Base-by-base conservation (phyloP, 768 basidiomycete genomes). In the Paxillus involutus region DNA sequence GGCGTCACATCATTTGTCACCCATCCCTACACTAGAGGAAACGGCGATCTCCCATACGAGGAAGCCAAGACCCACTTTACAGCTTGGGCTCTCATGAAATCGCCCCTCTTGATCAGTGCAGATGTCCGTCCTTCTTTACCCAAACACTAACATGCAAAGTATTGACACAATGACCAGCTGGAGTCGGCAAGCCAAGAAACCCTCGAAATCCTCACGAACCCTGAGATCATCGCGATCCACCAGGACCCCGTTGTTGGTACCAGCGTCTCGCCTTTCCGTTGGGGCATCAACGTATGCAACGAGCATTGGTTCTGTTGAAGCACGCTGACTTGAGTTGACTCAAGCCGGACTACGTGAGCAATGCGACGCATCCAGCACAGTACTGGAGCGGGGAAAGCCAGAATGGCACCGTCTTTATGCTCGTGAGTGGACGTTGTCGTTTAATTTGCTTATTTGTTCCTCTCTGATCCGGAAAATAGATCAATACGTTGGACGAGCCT, bases 41-140 rank as follows among this genome's bases (percentile, higher is more conserved):
- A 88, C 53, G 85, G 83, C 13, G 71, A 78, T 32, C 71, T 87
- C 43, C 79, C 80, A 0, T 78, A 75, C 61, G 84, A 88, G 13
- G 86, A 88, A 68, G 69, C 78, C 24, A 87, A 87, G 65, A 76
- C 84, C 3, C 86, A 88, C 63, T 88, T 87, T 63, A 87, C 85
- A 0, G 84, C 82, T 0, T 88, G 86, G 86, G 84, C 84, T 35
- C 67, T 88, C 30, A 79, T 86, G 80, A 88, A 86, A 62, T 83
- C 82, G 0, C 86, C 86, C 3, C 75, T 88, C 13, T 71, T 87
- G 47, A 81, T 87, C 52, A 80, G 85, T 49, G 82, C 85, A 6
- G 70, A 82, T 47, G 82, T 84, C 53, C 13, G 79, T 64, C 36
- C 55, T 13, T 54, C 30, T 16, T 32, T 55, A n/a, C 36, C 14